phyloP scores from a whole-genome alignment of 352 stramenopile species.

The Phytophthora pistaciae region DNA sequence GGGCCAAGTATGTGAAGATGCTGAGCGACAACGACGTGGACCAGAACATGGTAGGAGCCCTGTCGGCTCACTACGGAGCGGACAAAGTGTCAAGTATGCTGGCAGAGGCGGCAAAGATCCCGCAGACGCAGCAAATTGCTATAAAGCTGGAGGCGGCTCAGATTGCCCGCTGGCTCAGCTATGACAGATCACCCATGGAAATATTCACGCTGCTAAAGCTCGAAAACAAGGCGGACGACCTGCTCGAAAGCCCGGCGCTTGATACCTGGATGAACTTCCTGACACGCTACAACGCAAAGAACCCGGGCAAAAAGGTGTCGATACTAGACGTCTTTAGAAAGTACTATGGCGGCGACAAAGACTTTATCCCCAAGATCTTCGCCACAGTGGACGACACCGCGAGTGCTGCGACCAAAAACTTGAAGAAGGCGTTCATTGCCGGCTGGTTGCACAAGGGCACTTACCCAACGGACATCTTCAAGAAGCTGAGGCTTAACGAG shows the following conservation, averaged over 20 bases:
- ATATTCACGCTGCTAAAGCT: background rate
- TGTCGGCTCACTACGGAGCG: no score
- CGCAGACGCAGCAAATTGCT: no score
- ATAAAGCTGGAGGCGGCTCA: no score
- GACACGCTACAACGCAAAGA: background rate
- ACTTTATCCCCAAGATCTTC: no score
- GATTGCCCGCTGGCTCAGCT: no score
- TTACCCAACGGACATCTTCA: background rate
- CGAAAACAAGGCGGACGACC: background rate
- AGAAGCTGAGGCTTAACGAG: background rate
- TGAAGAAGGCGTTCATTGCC: background rate
- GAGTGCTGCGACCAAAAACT: background rate
- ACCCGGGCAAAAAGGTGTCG: background rate
- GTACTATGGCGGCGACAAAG: background rate
- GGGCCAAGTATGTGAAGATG: no score
- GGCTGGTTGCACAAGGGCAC: background rate
- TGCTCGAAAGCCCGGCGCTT: background rate
- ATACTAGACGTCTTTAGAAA: background rate
- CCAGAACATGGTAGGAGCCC: no score
- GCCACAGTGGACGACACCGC: background rate
- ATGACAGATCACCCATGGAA: no score
- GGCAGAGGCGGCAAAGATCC: no score
- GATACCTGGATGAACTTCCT: background rate
- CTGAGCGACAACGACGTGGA: no score
- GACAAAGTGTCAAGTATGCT: no score